These are phyloP conservation scores for Cyclocybe cylindracea DNA, from an alignment of 768 basidiomycete genomes.

Conservation along the genomic window DNA sequence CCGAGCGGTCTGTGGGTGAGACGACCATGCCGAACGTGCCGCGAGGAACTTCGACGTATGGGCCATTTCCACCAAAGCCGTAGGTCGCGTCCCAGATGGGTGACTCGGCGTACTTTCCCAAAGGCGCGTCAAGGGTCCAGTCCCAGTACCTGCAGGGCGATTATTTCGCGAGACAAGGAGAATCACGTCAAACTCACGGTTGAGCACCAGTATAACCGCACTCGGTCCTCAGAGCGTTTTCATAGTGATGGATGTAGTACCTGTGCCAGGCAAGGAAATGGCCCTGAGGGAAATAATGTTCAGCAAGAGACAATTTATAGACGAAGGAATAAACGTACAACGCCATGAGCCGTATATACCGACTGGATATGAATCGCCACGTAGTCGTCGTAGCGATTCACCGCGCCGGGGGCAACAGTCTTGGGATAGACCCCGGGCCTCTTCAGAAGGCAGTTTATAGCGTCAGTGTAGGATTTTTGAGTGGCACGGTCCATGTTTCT, in stretches of 20 bases:
- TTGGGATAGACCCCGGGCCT: slow-evolving; percentile 18
- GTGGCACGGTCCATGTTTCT: slow-evolving; percentile 7
- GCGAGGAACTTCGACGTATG: slow-evolving; percentile 3
- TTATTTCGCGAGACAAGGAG: neutral
- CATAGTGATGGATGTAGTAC: slow-evolving; percentile 19
- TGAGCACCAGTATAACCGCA: slow-evolving; percentile 25
- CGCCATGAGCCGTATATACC: slow-evolving; percentile 21
- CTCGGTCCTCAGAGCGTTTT: slow-evolving; percentile 20
- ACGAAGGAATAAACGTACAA: slow-evolving; percentile 14
- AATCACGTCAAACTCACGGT: slow-evolving; percentile 13
- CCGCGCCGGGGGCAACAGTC: slow-evolving; percentile 16
- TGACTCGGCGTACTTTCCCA: slow-evolving; percentile 3
- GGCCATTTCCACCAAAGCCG: slow-evolving; percentile 17
- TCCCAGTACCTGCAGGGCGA: slow-evolving; percentile 12
- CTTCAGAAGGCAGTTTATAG: slow-evolving; percentile 20
- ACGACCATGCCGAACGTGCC: slow-evolving; percentile 2
- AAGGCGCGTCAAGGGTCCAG: slow-evolving; percentile 13
- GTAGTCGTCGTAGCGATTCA: slow-evolving; percentile 27
- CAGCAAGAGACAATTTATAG: neutral
- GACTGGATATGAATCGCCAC: slow-evolving; percentile 23
- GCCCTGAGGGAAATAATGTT: slow-evolving; percentile 8
- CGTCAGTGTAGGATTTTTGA: slow-evolving; percentile 15
- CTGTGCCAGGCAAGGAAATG: slow-evolving; percentile 29
- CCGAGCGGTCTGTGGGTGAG: slow-evolving; percentile 7
- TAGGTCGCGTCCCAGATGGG: slow-evolving; percentile 4